Evolutionary conservation across 176 grass and related monocot species (phyloP).

Genomic region (Otatea glauca): DNA sequence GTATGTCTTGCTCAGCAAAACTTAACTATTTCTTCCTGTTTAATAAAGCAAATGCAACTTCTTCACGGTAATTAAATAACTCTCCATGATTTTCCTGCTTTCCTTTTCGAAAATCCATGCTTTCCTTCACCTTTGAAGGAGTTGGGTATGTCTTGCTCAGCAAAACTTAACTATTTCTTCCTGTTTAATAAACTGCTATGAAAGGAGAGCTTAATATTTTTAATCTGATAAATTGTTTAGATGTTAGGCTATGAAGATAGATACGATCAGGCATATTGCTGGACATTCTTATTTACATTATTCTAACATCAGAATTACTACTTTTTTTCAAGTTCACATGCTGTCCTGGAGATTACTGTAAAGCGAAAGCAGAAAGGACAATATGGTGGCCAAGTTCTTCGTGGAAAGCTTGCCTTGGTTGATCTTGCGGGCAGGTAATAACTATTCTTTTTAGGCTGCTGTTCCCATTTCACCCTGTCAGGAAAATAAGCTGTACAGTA

Average conservation of each 20-base stretch:
- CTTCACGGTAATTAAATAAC: slow-evolving; percentile 71
- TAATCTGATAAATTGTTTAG: slow-evolving; percentile 15
- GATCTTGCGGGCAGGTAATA: slow-evolving; percentile 93
- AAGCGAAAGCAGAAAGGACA: slow-evolving; percentile 90
- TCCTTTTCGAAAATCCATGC: not conserved
- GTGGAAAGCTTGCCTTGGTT: slow-evolving; percentile 99
- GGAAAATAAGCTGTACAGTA: slow-evolving; percentile 32
- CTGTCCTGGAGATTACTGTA: slow-evolving; percentile 94
- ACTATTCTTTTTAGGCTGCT: slow-evolving; percentile 23
- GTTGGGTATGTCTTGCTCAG: not conserved
- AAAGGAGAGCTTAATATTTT: slow-evolving; percentile 7
- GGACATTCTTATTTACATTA: not conserved
- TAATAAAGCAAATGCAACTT: slow-evolving; percentile 60
- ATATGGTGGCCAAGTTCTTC: slow-evolving; percentile 86
- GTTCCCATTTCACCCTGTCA: slow-evolving; percentile 16
- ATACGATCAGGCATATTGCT: not conserved
- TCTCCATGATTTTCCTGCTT: not conserved
- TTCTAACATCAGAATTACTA: slow-evolving; percentile 14
- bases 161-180: not conserved
- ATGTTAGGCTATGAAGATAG: not conserved
- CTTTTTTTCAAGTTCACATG: slow-evolving; percentile 73
- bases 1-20: not conserved
- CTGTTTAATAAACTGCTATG: not conserved
- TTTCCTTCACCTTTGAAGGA: slow-evolving; percentile 8
- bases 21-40: not conserved